Evolutionary conservation across 2,329 filamentous ascomycete species (phyloP).

Genomic region (Fusarium bactridioides): DNA sequence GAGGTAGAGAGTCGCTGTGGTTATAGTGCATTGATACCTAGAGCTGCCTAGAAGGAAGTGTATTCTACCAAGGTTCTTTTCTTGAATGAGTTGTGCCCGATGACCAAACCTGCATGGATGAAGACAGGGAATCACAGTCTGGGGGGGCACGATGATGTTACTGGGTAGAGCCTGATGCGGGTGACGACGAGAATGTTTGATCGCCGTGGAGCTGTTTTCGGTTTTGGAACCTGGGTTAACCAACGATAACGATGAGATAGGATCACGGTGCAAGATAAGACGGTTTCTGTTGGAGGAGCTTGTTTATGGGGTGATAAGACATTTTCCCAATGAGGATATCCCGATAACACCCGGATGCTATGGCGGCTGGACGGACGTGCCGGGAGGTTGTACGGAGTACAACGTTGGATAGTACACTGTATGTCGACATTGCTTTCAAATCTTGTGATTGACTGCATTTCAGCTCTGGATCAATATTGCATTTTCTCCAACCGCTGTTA

Average conservation of each 20-base stretch:
- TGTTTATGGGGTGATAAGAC: neutral
- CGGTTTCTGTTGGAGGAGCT: neutral
- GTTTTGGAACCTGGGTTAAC: neutral
- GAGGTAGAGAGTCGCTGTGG: neutral
- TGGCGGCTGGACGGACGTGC: neutral
- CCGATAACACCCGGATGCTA: conserved; percentile 26
- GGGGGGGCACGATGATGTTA: neutral
- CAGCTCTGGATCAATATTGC: neutral
- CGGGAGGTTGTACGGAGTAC: neutral
- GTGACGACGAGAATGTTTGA: conserved; percentile 11
- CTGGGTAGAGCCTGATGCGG: neutral
- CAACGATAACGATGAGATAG: neutral
- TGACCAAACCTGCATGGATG: conserved; percentile 4
- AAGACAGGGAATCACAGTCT: neutral
- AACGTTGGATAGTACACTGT: neutral
- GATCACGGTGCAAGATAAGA: conserved; percentile 10
- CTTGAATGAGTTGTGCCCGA: conserved; percentile 26
- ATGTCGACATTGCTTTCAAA: neutral
- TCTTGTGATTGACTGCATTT: neutral
- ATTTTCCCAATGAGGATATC: neutral
- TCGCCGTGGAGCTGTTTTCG: conserved; percentile 4
- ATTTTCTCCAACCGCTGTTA: neutral
- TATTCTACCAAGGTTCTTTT: conserved; percentile 29
- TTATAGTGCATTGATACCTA: conserved; percentile 1
- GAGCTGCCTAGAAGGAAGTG: conserved; percentile 12